Conservation (phyloP, 345 rosid genomes). For the Conringia planisiliqua region DNA sequence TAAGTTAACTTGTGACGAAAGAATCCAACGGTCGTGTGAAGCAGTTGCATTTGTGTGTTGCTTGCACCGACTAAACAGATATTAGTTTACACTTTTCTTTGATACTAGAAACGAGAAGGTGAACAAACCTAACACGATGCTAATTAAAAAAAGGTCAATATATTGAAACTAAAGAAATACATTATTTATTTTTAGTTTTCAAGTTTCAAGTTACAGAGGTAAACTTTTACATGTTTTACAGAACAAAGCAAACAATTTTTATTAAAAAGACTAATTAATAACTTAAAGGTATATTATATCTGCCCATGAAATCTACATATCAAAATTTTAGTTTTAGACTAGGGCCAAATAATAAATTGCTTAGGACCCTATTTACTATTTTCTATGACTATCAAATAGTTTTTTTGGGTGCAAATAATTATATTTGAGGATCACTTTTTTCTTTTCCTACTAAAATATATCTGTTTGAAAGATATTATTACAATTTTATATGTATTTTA, state of each 20-base stretch:
- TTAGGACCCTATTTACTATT: background rate
- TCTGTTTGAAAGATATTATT: no score
- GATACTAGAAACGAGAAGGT: background rate
- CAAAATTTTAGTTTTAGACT: background rate
- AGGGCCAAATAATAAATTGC: background rate
- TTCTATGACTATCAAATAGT: no score
- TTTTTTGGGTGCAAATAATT: background rate
- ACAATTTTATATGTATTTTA: no score
- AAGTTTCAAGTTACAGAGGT: background rate
- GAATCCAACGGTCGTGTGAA: slow-evolving; percentile 25
- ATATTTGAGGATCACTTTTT: background rate
- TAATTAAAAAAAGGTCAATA: no score
- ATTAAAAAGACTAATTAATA: background rate
- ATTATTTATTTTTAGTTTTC: background rate
- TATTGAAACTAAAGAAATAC: no score
- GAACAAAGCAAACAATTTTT: background rate
- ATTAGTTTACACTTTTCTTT: slow-evolving; percentile 1
- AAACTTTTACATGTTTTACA: background rate
- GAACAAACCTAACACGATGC: background rate
- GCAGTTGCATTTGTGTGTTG: slow-evolving; percentile 13
- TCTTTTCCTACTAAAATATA: no score
- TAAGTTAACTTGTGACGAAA: background rate
- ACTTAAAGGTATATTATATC: background rate
- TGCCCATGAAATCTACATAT: background rate
- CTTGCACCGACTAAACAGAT: slow-evolving; percentile 18